These are phyloP conservation scores for Sugiyamaella castrensis DNA, from an alignment of 1,139 yeast genomes.

Conservation along the genomic window DNA sequence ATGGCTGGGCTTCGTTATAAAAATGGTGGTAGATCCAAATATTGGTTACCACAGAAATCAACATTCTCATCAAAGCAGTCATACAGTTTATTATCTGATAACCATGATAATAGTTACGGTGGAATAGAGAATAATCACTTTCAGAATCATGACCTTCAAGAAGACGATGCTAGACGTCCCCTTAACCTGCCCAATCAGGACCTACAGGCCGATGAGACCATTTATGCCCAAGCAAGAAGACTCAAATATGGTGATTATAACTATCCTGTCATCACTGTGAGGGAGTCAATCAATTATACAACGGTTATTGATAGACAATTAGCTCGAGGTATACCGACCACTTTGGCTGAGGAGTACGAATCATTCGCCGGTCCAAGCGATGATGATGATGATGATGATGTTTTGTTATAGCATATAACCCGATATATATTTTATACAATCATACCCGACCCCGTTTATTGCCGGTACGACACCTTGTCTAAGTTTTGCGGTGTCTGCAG, in stretches of 20 bases:
- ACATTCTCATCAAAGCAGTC: neutral
- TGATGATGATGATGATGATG: constrained; percentile 14
- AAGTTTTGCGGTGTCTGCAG: no score
- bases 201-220: constrained; percentile 38
- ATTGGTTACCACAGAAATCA: constrained; percentile 63
- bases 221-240: constrained; percentile 44
- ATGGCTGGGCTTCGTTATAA: constrained; percentile 82
- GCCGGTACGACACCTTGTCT: no score
- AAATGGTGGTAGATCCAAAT: constrained; percentile 72
- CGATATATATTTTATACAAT: no score
- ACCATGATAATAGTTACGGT: constrained; percentile 1
- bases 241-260: constrained; percentile 55
- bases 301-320: constrained; percentile 25
- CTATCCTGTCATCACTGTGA: constrained; percentile 56
- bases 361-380: constrained; percentile 18
- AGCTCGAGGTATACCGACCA: constrained; percentile 22
- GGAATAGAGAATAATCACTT: neutral
- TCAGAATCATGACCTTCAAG: neutral
- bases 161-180: constrained; percentile 4
- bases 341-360: constrained; percentile 22
- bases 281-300: constrained; percentile 34
- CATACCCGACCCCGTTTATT: no score
- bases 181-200: constrained; percentile 8
- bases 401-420: neutral
- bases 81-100: neutral